Base-by-base conservation (phyloP, 345 rosid genomes). In the Bruguiera sexangula region DNA sequence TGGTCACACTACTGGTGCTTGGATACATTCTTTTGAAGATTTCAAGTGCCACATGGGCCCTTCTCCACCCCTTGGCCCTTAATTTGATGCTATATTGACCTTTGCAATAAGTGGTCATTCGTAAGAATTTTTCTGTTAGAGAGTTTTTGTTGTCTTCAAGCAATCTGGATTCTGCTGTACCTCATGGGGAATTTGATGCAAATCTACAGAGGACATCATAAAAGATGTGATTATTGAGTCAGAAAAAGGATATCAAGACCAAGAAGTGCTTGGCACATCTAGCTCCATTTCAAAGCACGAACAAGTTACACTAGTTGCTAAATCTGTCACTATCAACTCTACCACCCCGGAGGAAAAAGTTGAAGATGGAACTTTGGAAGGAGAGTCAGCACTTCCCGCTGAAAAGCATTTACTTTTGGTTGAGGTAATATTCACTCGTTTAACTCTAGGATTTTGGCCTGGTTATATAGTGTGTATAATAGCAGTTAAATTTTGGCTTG, bases 391-490 rank as follows among this genome's bases (percentile, higher is more conserved):
- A 52, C 36, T 46, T 74, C 65, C 81, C 26, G 70, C 70, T 53
- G 86, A 63, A 67, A 91, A 82, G 69, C 85, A 82, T 80, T 83
- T 91, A 43, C 77, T 85, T 73, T 76, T 87, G 18, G 64, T 93
- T 53, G 86, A 85, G 92, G 98, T 87, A 68, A 37, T 65, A 52
- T 66, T 72, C 64, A 63, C 60, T 65, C 63, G 19, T 37, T 60
- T 10, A 26, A 36, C 24, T 54, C 63, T 53, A 56, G 1, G 30
- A 11, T 29, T 8, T 65, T 16, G 32, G 29, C 34, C 56, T 59
- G 50, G 43, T 61, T 51, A 22, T 50, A 54, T 8, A 39, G 15
- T 9, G 15, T 0, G 0, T 39, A 43, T 43, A 3, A 13, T 43
- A 2, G 19, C 50, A 43, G 50, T 43, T 43, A 43, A 15, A 43